Conservation (phyloP, 352 stramenopile species). For the Phytophthora syringae region DNA sequence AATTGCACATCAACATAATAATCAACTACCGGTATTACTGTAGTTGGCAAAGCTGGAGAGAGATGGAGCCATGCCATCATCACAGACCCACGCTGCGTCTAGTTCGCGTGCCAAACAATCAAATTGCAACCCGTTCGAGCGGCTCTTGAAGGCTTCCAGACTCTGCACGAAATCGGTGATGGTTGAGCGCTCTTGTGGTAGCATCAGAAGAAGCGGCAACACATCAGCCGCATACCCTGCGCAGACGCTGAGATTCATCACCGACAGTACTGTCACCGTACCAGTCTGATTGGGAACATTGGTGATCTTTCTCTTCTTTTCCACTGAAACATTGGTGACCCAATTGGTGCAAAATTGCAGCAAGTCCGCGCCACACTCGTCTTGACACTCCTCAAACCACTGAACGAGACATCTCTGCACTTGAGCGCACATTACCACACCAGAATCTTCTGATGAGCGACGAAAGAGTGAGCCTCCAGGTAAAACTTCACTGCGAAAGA, state of each 20-base stretch:
- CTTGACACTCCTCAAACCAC: constrained; percentile 12
- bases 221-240: constrained; percentile 7
- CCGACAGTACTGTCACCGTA: not conserved
- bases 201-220: constrained; percentile 18
- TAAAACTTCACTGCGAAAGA: constrained; percentile 1
- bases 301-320: too few species aligned
- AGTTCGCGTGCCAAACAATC: constrained; percentile 10
- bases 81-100: constrained; percentile 1
- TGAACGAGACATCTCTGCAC: constrained; percentile 6
- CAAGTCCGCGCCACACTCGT: constrained; percentile 5
- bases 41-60: too few species aligned
- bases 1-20: too few species aligned
- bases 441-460: not conserved
- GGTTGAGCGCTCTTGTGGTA: constrained; percentile 7
- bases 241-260: constrained; percentile 7
- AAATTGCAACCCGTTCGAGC: constrained; percentile 17
- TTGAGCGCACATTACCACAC: constrained; percentile 6
- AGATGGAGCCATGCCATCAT: too few species aligned
- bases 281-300: not conserved
- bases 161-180: constrained; percentile 6
- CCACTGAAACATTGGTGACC: constrained; percentile 11
- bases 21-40: too few species aligned
- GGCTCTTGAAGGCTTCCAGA: constrained; percentile 5
- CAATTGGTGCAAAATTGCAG: constrained; percentile 14
- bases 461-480: constrained; percentile 1